These are phyloP conservation scores for Candida golubevii DNA, from an alignment of 805 yeast species.

Conservation along the genomic window DNA sequence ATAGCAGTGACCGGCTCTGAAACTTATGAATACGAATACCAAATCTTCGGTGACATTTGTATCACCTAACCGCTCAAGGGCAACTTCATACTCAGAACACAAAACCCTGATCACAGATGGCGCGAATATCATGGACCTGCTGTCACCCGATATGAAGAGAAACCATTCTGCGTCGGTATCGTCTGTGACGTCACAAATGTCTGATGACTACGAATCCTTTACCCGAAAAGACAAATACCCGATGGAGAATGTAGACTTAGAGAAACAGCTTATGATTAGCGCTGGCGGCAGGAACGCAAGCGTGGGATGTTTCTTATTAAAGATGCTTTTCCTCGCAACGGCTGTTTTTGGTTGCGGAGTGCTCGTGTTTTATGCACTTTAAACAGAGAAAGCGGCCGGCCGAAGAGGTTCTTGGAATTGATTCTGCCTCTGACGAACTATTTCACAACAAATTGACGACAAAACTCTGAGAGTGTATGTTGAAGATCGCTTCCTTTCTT, in stretches of 20 bases:
- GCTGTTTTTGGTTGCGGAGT: slow-evolving; percentile 33
- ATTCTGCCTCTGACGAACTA: too few relatives aligned
- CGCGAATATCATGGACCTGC: slow-evolving; percentile 1
- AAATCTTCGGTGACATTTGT: neutral
- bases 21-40: too few relatives aligned
- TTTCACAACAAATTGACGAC: too few relatives aligned
- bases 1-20: too few relatives aligned
- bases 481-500: too few relatives aligned
- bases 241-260: slow-evolving; percentile 28
- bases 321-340: slow-evolving; percentile 24
- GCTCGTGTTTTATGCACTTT: slow-evolving; percentile 33
- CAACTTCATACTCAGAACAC: slow-evolving; percentile 5
- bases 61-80: slow-evolving; percentile 6
- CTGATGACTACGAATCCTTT: slow-evolving; percentile 1
- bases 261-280: slow-evolving; percentile 30
- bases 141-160: slow-evolving; percentile 14
- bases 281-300: slow-evolving; percentile 37
- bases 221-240: neutral
- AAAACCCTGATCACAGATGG: slow-evolving; percentile 1
- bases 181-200: slow-evolving; percentile 20
- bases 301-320: slow-evolving; percentile 29
- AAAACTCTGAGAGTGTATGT: too few relatives aligned
- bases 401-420: too few relatives aligned
- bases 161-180: slow-evolving; percentile 23
- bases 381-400: neutral